Percentiles rank a stretch among this genome's conserved stretches.
These are phyloP conservation scores for Lachancea nothofagi DNA, from an alignment of 805 yeast species.

Conservation along the genomic window DNA sequence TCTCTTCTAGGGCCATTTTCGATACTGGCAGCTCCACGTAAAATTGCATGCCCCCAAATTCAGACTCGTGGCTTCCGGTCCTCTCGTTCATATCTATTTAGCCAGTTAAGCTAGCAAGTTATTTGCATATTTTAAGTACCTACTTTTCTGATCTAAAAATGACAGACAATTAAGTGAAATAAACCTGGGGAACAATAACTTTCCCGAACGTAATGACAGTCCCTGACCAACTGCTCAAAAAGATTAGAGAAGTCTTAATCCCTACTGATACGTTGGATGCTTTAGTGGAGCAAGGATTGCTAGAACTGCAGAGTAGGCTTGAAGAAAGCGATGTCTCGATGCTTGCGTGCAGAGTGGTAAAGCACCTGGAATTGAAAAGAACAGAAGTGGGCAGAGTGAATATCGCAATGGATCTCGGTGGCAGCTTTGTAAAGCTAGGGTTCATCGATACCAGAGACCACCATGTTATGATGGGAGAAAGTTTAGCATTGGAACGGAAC, in stretches of 20 bases:
- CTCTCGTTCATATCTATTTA: too few species aligned
- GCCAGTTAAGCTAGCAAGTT: too few species aligned
- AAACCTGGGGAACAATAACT: constrained; percentile 1
- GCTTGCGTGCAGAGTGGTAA: constrained; percentile 15
- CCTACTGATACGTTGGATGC: constrained; percentile 7
- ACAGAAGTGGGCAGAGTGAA: constrained; percentile 1
- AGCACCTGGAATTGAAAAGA: not conserved
- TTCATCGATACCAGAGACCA: constrained; percentile 13
- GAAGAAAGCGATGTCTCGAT: constrained; percentile 19
- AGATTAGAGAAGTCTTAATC: not conserved
- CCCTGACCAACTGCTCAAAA: not conserved
- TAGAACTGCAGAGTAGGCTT: constrained; percentile 17
- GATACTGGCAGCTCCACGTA: constrained; percentile 4
- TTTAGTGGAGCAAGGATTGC: constrained; percentile 12
- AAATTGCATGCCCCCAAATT: constrained; percentile 4
- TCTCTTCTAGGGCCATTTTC: constrained; percentile 1
- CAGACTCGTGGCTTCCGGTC: too few species aligned
- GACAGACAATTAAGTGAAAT: not conserved
- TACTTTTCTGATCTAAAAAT: not conserved
- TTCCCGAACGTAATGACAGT: not conserved
- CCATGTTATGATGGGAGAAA: constrained; percentile 12
- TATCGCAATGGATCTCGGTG: constrained; percentile 30
- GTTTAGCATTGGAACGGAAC: constrained; percentile 12
- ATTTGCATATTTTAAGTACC: not conserved
- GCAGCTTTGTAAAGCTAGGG: constrained; percentile 25